A percentile compares a stretch with the other conserved stretches of the same genome.
Evolutionary conservation across 192 early-diverging fungal species (phyloP).

Genomic region (Coemansia sp.): DNA sequence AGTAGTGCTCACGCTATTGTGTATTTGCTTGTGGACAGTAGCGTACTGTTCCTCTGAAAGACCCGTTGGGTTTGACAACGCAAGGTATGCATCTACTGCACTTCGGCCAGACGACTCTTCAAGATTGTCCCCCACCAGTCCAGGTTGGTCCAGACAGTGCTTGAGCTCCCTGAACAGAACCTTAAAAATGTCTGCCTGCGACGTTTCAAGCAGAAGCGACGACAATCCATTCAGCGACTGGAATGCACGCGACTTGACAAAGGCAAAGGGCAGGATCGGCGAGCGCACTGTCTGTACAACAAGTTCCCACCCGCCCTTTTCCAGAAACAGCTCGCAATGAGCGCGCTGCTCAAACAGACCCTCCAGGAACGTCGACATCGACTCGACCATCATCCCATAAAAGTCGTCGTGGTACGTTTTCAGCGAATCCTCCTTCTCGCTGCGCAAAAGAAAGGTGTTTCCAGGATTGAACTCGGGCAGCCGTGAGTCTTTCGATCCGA

Average conservation of each 20-base stretch:
- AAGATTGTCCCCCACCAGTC: neutral
- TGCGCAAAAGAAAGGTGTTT: conserved; percentile 44
- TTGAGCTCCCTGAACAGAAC: conserved; percentile 39
- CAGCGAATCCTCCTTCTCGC: conserved; percentile 45
- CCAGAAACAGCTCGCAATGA: conserved; percentile 45
- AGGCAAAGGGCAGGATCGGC: conserved; percentile 51
- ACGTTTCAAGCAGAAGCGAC: conserved; percentile 47
- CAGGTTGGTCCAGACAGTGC: conserved; percentile 20
- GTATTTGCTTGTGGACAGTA: conserved; percentile 20
- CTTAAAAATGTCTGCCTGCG: conserved; percentile 41
- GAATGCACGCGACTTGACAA: conserved; percentile 53
- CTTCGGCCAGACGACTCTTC: neutral
- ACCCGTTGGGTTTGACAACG: conserved; percentile 28
- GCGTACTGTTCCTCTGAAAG: conserved; percentile 27
- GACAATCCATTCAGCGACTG: conserved; percentile 48
- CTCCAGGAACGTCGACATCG: conserved; percentile 53
- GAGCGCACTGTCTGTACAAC: conserved; percentile 43
- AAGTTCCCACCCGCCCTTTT: conserved; percentile 50
- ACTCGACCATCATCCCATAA: conserved; percentile 57
- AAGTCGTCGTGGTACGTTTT: conserved; percentile 59
- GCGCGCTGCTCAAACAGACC: conserved; percentile 52
- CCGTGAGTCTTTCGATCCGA: conserved; percentile 56
- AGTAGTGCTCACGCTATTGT: conserved; percentile 32
- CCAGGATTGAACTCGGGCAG: conserved; percentile 33
- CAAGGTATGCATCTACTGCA: conserved; percentile 19